phyloP scores from a whole-genome alignment of 2,329 filamentous ascomycete species.

The Aspergillus brunneoviolaceus region DNA sequence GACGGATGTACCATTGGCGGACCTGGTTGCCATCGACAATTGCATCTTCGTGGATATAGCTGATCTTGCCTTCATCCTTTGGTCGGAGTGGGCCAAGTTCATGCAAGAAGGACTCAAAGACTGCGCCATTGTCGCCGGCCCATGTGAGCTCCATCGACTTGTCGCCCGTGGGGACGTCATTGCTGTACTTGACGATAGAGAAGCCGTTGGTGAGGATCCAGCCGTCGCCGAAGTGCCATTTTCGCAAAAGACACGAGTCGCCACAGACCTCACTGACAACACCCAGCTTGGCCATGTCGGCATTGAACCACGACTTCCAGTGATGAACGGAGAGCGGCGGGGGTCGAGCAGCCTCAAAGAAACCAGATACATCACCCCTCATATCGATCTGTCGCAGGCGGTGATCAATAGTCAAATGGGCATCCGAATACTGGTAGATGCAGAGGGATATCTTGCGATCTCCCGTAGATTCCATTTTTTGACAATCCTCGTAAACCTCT shows the following conservation, averaged over 20 bases:
- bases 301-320: constrained; percentile 62
- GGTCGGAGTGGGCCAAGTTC: constrained; percentile 54
- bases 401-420: constrained; percentile 56
- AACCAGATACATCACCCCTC: constrained; percentile 55
- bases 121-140: constrained; percentile 46
- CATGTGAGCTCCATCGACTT: constrained; percentile 56
- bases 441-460: constrained; percentile 60
- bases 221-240: constrained; percentile 50
- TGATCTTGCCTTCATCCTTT: constrained; percentile 52
- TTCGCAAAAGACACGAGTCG: constrained; percentile 56
- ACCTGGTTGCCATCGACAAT: constrained; percentile 46
- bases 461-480: constrained; percentile 48
- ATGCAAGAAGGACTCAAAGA: constrained; percentile 49
- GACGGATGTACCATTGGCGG: constrained; percentile 57
- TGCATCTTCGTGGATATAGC: constrained; percentile 51
- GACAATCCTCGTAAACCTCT: constrained; percentile 50
- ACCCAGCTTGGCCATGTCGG: constrained; percentile 52
- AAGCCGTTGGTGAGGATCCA: constrained; percentile 61
- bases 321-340: constrained; percentile 61
- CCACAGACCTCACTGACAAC: constrained; percentile 55
- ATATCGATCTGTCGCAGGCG: constrained; percentile 61
- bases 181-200: constrained; percentile 54
- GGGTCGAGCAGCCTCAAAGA: constrained; percentile 57
- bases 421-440: constrained; percentile 55
- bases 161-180: constrained; percentile 45